These are phyloP conservation scores for Fusarium papillatum DNA, from an alignment of 2,329 filamentous ascomycete species.

Conservation along the genomic window DNA sequence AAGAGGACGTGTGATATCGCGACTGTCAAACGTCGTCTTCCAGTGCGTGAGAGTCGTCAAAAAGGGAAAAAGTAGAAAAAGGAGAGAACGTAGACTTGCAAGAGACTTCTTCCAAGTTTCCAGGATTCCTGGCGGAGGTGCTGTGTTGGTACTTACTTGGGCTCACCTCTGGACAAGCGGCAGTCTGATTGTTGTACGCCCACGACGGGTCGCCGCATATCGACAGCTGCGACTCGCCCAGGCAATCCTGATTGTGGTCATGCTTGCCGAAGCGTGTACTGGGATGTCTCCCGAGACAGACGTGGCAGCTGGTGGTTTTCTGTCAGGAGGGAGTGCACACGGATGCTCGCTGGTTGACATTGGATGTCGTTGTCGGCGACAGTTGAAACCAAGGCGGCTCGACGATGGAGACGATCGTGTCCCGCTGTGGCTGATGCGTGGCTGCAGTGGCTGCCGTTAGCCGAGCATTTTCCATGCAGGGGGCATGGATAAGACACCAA, in stretches of 20 bases:
- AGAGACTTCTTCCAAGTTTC: conserved; percentile 41
- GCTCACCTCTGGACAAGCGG: conserved; percentile 18
- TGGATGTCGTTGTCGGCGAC: conserved; percentile 37
- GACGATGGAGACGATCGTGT: conserved; percentile 38
- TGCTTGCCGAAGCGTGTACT: conserved; percentile 4
- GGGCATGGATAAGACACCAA: background rate
- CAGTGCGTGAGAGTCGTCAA: background rate
- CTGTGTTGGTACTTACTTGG: conserved; percentile 37
- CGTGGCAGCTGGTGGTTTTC: conserved; percentile 24
- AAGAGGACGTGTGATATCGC: conserved; percentile 20
- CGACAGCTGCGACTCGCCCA: conserved; percentile 14
- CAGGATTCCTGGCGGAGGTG: conserved; percentile 19
- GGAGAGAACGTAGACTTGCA: background rate
- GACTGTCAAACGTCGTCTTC: conserved; percentile 19
- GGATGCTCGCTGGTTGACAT: conserved; percentile 30
- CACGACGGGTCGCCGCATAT: conserved; percentile 35
- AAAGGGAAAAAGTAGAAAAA: background rate
- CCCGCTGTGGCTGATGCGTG: conserved; percentile 46
- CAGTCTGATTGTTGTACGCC: conserved; percentile 32
- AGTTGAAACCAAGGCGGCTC: conserved; percentile 41
- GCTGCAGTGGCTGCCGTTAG: conserved; percentile 33
- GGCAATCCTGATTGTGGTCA: conserved; percentile 8
- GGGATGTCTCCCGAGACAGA: background rate
- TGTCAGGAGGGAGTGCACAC: conserved; percentile 22
- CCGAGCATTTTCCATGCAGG: conserved; percentile 41